Evolutionary conservation across 176 grass and related monocot genomes (phyloP).

Genomic region (Melocanna baccifera): DNA sequence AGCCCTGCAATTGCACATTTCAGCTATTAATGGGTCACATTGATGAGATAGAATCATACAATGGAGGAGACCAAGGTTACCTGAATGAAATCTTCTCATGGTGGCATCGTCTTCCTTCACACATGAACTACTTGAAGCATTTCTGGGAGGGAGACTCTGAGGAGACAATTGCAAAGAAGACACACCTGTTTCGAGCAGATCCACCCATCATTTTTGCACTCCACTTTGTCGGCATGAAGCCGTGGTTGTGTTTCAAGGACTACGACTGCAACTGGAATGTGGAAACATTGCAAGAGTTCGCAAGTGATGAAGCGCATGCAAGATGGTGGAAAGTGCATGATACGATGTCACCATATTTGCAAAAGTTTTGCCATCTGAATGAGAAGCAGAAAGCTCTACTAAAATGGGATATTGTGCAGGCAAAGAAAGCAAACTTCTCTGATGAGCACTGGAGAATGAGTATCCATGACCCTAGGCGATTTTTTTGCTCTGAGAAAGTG

Average conservation of each 20-base stretch:
- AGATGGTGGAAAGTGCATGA: slow-evolving; percentile 57
- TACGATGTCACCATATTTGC: slow-evolving; percentile 33
- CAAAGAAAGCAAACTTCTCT: slow-evolving; percentile 33
- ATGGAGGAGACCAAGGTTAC: slow-evolving; percentile 49
- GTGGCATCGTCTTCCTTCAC: slow-evolving; percentile 44
- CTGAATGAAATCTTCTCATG: slow-evolving; percentile 56
- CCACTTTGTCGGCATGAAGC: slow-evolving; percentile 40
- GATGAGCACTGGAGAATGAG: slow-evolving; percentile 36
- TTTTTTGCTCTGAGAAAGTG: slow-evolving; percentile 27
- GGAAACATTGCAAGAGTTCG: slow-evolving; percentile 14
- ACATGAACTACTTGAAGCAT: slow-evolving; percentile 46
- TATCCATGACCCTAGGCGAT: slow-evolving; percentile 31
- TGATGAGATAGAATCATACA: slow-evolving; percentile 52
- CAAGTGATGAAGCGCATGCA: slow-evolving; percentile 24
- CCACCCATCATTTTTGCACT: slow-evolving; percentile 22
- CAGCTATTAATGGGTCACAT: slow-evolving; percentile 47
- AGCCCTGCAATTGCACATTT: slow-evolving; percentile 48
- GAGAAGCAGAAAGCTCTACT: slow-evolving; percentile 30
- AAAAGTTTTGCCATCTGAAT: slow-evolving; percentile 46
- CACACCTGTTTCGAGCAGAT: slow-evolving; percentile 17
- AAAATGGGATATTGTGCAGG: slow-evolving; percentile 34
- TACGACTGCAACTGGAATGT: slow-evolving; percentile 49
- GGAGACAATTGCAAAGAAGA: slow-evolving; percentile 27
- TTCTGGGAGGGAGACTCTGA: slow-evolving; percentile 41
- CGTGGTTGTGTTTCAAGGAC: slow-evolving; percentile 46